These are phyloP conservation scores for Aspergillus novofumigatus DNA, from an alignment of 2,329 filamentous ascomycete species.

Conservation along the genomic window DNA sequence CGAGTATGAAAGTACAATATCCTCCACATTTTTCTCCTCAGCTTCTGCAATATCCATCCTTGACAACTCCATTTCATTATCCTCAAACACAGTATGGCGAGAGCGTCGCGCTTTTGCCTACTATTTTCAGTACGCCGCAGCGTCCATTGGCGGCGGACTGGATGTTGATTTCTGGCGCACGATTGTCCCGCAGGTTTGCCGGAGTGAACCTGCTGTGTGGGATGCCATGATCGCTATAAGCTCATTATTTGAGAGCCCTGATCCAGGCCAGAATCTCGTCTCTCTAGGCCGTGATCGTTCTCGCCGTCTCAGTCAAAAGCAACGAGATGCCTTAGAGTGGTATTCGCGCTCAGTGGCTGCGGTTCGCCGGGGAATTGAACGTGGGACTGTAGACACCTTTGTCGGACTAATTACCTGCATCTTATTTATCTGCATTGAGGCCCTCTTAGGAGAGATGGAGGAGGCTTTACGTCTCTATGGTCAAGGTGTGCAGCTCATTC, in stretches of 20 bases:
- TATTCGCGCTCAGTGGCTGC: constrained; percentile 28
- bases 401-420: constrained; percentile 29
- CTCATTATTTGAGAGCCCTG: constrained; percentile 29
- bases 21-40: constrained; percentile 4
- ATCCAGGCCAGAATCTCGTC: constrained; percentile 11
- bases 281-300: not conserved
- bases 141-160: constrained; percentile 28
- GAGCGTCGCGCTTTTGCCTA: constrained; percentile 38
- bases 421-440: constrained; percentile 33
- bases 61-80: constrained; percentile 14
- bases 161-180: constrained; percentile 36
- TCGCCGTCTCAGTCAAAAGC: constrained; percentile 11
- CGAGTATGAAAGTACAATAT: constrained; percentile 22
- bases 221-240: constrained; percentile 37
- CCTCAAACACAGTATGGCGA: constrained; percentile 22
- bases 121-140: constrained; percentile 32
- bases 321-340: constrained; percentile 27
- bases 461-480: constrained; percentile 23
- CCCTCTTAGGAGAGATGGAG: constrained; percentile 19
- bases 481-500: constrained; percentile 23
- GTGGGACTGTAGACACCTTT: constrained; percentile 19
- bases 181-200: constrained; percentile 33
- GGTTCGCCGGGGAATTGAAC: constrained; percentile 21
- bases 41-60: constrained; percentile 2
- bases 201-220: constrained; percentile 35